phyloP scores from a whole-genome alignment of 1,284 basidiomycete species.

The Cystobasidiaceae sp. region DNA sequence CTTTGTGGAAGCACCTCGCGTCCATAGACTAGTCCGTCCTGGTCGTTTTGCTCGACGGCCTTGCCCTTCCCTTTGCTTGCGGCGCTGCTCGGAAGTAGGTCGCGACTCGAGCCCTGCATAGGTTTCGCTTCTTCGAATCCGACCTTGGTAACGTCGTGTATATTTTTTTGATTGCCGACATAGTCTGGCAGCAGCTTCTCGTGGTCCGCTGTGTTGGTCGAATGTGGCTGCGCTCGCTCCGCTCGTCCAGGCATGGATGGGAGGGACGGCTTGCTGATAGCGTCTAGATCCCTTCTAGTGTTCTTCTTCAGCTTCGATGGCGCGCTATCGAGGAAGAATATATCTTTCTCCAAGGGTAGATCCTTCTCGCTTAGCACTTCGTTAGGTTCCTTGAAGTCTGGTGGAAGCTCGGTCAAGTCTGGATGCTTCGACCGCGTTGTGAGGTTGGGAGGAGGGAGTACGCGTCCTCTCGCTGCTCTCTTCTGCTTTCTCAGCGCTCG shows the following conservation, averaged over 20 bases:
- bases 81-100: too few species aligned
- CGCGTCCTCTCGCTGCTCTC: too few species aligned
- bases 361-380: not conserved
- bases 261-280: too few species aligned
- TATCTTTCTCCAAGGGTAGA: not conserved
- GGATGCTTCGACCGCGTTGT: not conserved
- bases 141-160: not conserved
- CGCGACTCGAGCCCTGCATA: slow-evolving; percentile 5
- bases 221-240: not conserved
- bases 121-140: not conserved
- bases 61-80: too few species aligned
- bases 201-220: not conserved
- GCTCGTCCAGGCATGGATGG: not conserved
- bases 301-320: slow-evolving; percentile 2
- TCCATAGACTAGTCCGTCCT: too few species aligned
- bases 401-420: not conserved
- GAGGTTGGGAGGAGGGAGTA: too few species aligned
- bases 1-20: too few species aligned
- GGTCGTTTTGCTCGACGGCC: too few species aligned
- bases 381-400: not conserved
- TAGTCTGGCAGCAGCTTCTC: slow-evolving; percentile 20
- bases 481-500: too few species aligned
- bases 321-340: slow-evolving; percentile 24
- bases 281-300: not conserved
- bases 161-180: slow-evolving; percentile 1